Base-by-base conservation (phyloP, 768 basidiomycete species). In the Lentinula sp. region DNA sequence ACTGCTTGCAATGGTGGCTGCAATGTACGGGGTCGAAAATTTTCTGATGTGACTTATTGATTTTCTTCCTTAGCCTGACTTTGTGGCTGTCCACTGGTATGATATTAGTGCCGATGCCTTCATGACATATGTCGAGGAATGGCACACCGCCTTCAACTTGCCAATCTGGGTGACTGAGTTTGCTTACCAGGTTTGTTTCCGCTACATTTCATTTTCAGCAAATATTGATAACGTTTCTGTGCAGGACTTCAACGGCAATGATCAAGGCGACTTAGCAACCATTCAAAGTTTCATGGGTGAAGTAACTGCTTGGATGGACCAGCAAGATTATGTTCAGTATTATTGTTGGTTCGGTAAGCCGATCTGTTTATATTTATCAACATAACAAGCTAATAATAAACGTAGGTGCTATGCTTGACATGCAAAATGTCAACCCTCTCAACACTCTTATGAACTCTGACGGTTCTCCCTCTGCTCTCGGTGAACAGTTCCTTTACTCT, bases 41-140 rank as follows among this genome's bases (percentile, higher is more conserved):
- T 31, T 46, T 49, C 3, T 50, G 49, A 8, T 5, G 15, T 37
- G 21, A 46, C 46, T 40, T 31, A 43, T 28, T 59, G 8, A 8
- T 46, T 11, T 16, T 40, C 57, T 59, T 45, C 42, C 40, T 28
- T 62, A 91, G 88, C 54, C 89, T 52, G 79, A 86, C 67, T 71
- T 62, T 21, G 56, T 88, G 2, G 83, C 84, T 50, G 56, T 86
- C 55, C 95, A 97, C 69, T 86, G 75, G 70, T 96, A 97, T 70
- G 85, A 81, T 55, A 81, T 75, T 13, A 61, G 73, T 13, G 62
- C 79, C 2, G 54, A 75, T 0, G 75, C 75, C 9, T 79, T 93
- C 68, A 78, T 83, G 57, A n/a, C 60, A 11, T 87, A 85, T 71
- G 70, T 87, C 53, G 65, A 66, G 8, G 65, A 72, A 1, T 80